A percentile compares a stretch with the other conserved stretches of the same genome.
These are phyloP conservation scores for Moesziomyces parantarcticus DNA, from an alignment of 1,284 basidiomycete genomes.

Conservation along the genomic window DNA sequence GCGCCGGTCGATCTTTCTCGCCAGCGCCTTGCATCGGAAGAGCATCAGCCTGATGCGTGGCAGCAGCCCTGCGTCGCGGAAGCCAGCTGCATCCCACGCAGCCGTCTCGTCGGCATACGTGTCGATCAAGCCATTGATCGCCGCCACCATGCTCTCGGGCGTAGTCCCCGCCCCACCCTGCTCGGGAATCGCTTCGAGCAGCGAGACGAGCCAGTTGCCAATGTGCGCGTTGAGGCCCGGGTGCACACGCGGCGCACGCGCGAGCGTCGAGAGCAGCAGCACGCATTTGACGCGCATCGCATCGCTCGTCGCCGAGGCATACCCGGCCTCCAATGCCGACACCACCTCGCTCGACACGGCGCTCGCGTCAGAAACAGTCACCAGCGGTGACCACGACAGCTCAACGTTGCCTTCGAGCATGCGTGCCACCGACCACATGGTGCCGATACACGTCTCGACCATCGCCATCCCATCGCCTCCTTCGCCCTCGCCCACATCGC, in stretches of 20 bases:
- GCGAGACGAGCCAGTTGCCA: slow-evolving; percentile 37
- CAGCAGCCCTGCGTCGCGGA: slow-evolving; percentile 73
- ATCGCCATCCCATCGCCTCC: slow-evolving; percentile 50
- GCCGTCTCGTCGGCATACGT: slow-evolving; percentile 90
- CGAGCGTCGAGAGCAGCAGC: slow-evolving; percentile 49
- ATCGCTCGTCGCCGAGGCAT: slow-evolving; percentile 40
- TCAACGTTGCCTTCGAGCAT: slow-evolving; percentile 51
- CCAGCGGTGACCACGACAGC: not conserved
- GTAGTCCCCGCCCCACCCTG: slow-evolving; percentile 56
- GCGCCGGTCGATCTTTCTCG: slow-evolving; percentile 69
- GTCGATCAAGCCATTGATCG: slow-evolving; percentile 87
- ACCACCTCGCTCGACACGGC: slow-evolving; percentile 23
- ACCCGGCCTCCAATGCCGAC: slow-evolving; percentile 43
- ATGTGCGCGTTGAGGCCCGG: slow-evolving; percentile 27
- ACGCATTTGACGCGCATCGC: slow-evolving; percentile 57
- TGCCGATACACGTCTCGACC: slow-evolving; percentile 57
- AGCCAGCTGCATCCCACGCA: slow-evolving; percentile 79
- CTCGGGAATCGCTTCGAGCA: slow-evolving; percentile 43
- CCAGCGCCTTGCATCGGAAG: slow-evolving; percentile 32
- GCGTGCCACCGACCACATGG: slow-evolving; percentile 57
- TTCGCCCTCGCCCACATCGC: slow-evolving; percentile 6
- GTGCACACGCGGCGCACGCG: slow-evolving; percentile 21
- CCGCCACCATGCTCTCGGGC: slow-evolving; percentile 82
- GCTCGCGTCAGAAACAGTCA: slow-evolving; percentile 6
- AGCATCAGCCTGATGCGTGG: slow-evolving; percentile 15